A percentile compares a stretch with the other conserved stretches of the same genome.
Evolutionary conservation across 495 filamentous ascomycete genomes (phyloP).

Genomic region (Aspergillus coremiiformis): DNA sequence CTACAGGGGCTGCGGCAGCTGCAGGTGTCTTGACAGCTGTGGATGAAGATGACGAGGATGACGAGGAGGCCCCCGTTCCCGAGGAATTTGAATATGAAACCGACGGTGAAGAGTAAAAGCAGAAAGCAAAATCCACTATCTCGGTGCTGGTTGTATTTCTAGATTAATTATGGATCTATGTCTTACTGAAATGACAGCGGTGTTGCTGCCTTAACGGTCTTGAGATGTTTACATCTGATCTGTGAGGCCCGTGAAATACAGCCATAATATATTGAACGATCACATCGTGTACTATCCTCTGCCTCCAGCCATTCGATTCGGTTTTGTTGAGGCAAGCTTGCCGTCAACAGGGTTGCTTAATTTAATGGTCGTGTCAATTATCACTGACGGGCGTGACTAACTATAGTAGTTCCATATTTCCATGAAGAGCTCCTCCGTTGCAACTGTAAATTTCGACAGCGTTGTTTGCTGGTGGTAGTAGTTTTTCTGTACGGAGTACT

Average conservation of each 20-base stretch:
- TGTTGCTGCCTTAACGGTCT: neutral
- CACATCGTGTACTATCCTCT: neutral
- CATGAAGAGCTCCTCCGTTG: too few relatives aligned
- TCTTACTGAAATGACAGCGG: slow-evolving; percentile 7
- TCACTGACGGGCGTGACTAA: too few relatives aligned
- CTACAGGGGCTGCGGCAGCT: slow-evolving; percentile 59
- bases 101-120: slow-evolving; percentile 59
- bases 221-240: neutral
- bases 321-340: too few relatives aligned
- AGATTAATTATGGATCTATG: slow-evolving; percentile 32
- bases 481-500: too few relatives aligned
- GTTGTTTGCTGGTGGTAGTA: too few relatives aligned
- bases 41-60: slow-evolving; percentile 77
- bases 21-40: slow-evolving; percentile 75
- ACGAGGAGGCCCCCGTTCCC: slow-evolving; percentile 72
- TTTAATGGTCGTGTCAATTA: too few relatives aligned
- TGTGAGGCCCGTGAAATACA: neutral
- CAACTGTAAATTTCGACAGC: too few relatives aligned
- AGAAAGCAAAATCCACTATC: slow-evolving; percentile 11
- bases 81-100: slow-evolving; percentile 80
- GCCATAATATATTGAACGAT: neutral
- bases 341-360: too few relatives aligned
- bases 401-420: too few relatives aligned
- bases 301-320: too few relatives aligned
- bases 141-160: slow-evolving; percentile 40